Conservation (phyloP, 2,329 filamentous ascomycete species). For the Escovopsis sp. region DNA sequence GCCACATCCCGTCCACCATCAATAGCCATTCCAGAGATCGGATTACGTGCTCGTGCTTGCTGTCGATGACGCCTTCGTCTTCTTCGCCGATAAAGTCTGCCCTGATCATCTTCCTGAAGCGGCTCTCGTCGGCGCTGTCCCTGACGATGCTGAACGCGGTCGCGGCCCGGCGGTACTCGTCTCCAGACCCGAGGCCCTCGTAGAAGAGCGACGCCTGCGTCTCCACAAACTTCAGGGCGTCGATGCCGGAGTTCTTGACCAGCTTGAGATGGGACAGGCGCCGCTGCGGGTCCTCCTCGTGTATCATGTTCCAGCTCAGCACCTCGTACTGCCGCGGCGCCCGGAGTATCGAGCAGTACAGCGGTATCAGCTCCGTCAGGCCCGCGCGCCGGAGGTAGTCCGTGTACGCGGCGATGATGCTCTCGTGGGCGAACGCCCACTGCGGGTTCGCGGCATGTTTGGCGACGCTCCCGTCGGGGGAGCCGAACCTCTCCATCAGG, state of each 20-base stretch:
- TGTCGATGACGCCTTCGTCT: constrained; percentile 31
- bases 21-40: constrained; percentile 75
- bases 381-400: constrained; percentile 59
- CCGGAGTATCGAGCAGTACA: constrained; percentile 73
- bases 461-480: constrained; percentile 6
- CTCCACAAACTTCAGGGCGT: constrained; percentile 58
- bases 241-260: constrained; percentile 60
- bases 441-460: constrained; percentile 6
- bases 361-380: constrained; percentile 64
- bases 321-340: constrained; percentile 50
- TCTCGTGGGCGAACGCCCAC: constrained; percentile 44
- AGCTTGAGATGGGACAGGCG: constrained; percentile 56
- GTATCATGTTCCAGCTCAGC: constrained; percentile 62
- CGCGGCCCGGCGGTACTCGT: constrained; percentile 23
- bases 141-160: constrained; percentile 37
- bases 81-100: constrained; percentile 56
- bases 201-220: constrained; percentile 45
- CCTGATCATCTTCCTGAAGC: constrained; percentile 47
- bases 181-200: constrained; percentile 26
- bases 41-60: constrained; percentile 57
- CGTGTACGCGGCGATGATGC: constrained; percentile 69
- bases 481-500: constrained; percentile 44
- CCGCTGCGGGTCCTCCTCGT: constrained; percentile 50
- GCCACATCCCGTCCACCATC: constrained; percentile 57
- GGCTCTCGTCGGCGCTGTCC: constrained; percentile 9